Conservation (phyloP, 2,329 filamentous ascomycete species). For the Ophiocordyceps sinensis region DNA sequence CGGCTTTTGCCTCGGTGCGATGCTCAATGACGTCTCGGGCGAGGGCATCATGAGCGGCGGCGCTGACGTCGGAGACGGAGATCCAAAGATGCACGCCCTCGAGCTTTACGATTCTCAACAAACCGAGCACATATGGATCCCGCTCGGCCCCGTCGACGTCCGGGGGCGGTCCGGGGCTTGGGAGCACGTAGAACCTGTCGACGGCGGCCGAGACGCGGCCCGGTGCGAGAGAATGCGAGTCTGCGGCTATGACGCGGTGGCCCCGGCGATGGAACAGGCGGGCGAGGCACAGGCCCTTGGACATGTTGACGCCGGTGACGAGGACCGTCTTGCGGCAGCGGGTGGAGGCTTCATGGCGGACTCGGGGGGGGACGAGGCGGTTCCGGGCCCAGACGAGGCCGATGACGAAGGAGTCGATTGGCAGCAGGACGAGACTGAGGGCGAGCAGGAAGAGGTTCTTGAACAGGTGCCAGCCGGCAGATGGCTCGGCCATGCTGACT, state of each 20-base stretch:
- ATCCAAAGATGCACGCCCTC: constrained; percentile 60
- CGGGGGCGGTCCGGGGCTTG: constrained; percentile 7
- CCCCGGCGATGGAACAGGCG: constrained; percentile 48
- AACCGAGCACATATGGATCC: constrained; percentile 36
- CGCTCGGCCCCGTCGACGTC: background rate
- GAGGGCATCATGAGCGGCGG: constrained; percentile 50
- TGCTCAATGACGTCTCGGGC: constrained; percentile 47
- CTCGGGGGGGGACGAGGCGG: background rate
- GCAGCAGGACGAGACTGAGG: constrained; percentile 26
- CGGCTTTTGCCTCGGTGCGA: constrained; percentile 41
- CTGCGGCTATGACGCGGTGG: constrained; percentile 59
- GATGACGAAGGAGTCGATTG: constrained; percentile 28
- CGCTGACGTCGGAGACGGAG: constrained; percentile 54
- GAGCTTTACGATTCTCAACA: constrained; percentile 42
- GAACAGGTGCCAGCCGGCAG: constrained; percentile 5
- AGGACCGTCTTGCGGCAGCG: constrained; percentile 34
- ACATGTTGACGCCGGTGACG: constrained; percentile 59
- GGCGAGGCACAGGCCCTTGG: constrained; percentile 53
- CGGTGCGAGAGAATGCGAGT: constrained; percentile 37
- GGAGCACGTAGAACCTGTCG: constrained; percentile 34
- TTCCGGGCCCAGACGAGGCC: constrained; percentile 13
- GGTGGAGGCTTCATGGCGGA: background rate
- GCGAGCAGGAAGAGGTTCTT: constrained; percentile 11
- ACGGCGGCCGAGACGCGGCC: constrained; percentile 46
- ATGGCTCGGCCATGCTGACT: constrained; percentile 1